These are phyloP conservation scores for Diplodia sapinea DNA, from an alignment of 2,329 filamentous ascomycete species.

Conservation along the genomic window DNA sequence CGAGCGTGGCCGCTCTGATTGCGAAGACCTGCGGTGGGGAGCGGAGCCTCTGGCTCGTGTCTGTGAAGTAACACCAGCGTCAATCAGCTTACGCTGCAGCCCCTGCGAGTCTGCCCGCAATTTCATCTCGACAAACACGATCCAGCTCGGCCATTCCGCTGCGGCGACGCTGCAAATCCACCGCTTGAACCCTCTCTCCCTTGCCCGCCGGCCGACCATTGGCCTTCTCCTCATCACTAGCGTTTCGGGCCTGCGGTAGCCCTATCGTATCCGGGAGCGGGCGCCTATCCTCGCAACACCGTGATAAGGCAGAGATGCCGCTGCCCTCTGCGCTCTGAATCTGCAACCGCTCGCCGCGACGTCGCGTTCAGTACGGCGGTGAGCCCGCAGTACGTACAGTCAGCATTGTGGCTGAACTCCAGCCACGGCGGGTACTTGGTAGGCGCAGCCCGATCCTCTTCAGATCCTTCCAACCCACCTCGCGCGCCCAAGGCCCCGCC, in stretches of 20 bases:
- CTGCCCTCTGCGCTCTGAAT: neutral
- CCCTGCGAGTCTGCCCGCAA: slow-evolving; percentile 11
- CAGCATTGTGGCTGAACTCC: slow-evolving; percentile 14
- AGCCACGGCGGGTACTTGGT: neutral
- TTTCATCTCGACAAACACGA: slow-evolving; percentile 22
- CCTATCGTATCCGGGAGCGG: slow-evolving; percentile 16
- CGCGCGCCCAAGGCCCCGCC: neutral
- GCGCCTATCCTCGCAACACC: slow-evolving; percentile 9
- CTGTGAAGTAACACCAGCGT: slow-evolving; percentile 9
- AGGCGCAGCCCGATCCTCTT: neutral
- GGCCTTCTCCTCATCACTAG: slow-evolving; percentile 4
- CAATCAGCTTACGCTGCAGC: slow-evolving; percentile 16
- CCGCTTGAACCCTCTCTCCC: slow-evolving; percentile 13
- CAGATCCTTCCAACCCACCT: neutral
- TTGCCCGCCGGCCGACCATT: slow-evolving; percentile 8
- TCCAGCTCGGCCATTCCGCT: slow-evolving; percentile 19
- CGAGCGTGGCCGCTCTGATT: slow-evolving; percentile 2
- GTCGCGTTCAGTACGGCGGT: slow-evolving; percentile 1
- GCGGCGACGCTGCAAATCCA: slow-evolving; percentile 9
- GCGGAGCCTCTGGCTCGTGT: slow-evolving; percentile 13
- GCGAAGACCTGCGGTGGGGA: slow-evolving; percentile 20
- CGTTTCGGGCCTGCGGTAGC: slow-evolving; percentile 10
- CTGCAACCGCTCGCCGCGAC: neutral
- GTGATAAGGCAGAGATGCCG: neutral
- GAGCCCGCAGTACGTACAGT: slow-evolving; percentile 12